A percentile compares a stretch with the other conserved stretches of the same genome.
Conservation (phyloP, 2,329 filamentous ascomycete species). For the Cadophora sp. region DNA sequence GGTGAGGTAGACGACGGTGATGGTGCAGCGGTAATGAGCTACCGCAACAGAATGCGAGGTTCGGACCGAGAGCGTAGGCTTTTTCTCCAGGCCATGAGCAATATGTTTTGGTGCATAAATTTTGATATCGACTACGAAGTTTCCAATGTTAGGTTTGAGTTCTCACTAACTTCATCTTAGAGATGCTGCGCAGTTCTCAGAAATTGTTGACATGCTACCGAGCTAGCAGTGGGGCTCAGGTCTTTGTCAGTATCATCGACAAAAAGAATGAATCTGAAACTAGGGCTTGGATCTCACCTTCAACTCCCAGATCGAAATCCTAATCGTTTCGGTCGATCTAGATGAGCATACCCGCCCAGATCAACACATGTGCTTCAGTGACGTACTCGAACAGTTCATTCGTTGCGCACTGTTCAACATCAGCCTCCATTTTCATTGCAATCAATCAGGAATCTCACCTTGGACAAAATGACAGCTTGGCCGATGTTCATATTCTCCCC, state of each 20-base stretch:
- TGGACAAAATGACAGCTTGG: constrained; percentile 39
- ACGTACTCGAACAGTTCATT: constrained; percentile 11
- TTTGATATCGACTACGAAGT: too few species aligned
- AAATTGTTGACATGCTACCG: too few species aligned
- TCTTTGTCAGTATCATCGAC: neutral
- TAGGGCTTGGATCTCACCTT: neutral
- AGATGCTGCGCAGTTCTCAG: too few species aligned
- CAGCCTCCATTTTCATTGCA: neutral
- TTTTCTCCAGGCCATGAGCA: too few species aligned
- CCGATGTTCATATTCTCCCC: constrained; percentile 41
- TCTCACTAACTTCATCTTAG: too few species aligned
- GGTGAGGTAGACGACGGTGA: neutral
- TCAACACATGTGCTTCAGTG: constrained; percentile 16
- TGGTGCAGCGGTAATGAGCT: neutral
- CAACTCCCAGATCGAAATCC: neutral
- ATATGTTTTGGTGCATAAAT: too few species aligned
- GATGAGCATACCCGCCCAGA: constrained; percentile 15
- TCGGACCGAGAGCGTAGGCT: too few species aligned
- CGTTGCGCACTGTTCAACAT: neutral
- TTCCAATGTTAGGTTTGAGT: too few species aligned
- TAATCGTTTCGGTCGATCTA: neutral
- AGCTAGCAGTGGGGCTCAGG: too few species aligned
- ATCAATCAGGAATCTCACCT: constrained; percentile 27
- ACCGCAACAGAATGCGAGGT: too few species aligned
- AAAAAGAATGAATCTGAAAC: neutral